A percentile compares a stretch with the other conserved stretches of the same genome.
phyloP scores from a whole-genome alignment of 2,329 filamentous ascomycete genomes.

The Pestalotiopsis sp. region DNA sequence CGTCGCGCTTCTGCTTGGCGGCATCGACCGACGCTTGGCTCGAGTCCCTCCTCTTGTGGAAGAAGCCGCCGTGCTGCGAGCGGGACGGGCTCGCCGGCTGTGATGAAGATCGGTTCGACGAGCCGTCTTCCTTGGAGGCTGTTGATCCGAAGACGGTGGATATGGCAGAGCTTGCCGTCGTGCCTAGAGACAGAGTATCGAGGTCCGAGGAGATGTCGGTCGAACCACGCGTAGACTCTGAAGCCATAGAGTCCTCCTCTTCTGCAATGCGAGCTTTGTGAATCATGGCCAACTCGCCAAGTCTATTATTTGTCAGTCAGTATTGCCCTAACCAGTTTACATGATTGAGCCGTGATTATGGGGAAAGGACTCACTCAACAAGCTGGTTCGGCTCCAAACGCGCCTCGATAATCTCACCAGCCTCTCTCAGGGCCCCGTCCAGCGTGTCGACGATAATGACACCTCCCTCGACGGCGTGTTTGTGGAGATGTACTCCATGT shows the following conservation, averaged over 20 bases:
- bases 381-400: slow-evolving; percentile 74
- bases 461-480: slow-evolving; percentile 64
- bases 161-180: slow-evolving; percentile 39
- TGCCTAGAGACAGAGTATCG: slow-evolving; percentile 33
- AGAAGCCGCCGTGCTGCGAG: slow-evolving; percentile 22
- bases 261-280: slow-evolving; percentile 47
- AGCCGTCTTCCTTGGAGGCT: neutral
- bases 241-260: slow-evolving; percentile 30
- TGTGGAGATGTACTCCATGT: slow-evolving; percentile 65
- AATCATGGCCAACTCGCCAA: slow-evolving; percentile 78
- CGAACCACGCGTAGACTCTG: slow-evolving; percentile 26
- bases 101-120: neutral
- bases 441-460: slow-evolving; percentile 76
- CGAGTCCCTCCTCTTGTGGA: slow-evolving; percentile 31
- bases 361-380: slow-evolving; percentile 64
- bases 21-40: slow-evolving; percentile 29
- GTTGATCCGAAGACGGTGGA: slow-evolving; percentile 40
- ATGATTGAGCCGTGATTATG: neutral
- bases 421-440: slow-evolving; percentile 78
- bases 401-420: slow-evolving; percentile 84
- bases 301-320: slow-evolving; percentile 36
- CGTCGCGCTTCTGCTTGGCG: slow-evolving; percentile 45
- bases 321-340: neutral
- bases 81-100: slow-evolving; percentile 8
- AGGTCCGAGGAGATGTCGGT: slow-evolving; percentile 37